phyloP scores from a whole-genome alignment of 2,329 filamentous ascomycete species.

The Ophiostoma novo-ulmi region DNA sequence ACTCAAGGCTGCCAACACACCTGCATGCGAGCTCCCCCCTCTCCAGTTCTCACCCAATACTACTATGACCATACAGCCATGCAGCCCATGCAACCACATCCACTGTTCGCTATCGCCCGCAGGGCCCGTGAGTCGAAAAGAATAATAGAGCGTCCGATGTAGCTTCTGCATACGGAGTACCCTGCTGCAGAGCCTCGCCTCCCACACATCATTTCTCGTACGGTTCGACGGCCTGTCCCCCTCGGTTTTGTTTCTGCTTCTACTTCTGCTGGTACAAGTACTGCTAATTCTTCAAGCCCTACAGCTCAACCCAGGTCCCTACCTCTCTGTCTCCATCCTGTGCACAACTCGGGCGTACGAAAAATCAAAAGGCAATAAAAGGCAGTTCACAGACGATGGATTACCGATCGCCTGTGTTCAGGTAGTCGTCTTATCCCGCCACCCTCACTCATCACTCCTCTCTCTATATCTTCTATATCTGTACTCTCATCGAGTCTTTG shows the following conservation, averaged over 20 bases:
- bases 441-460: background rate
- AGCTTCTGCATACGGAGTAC: background rate
- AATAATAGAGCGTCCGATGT: too few species aligned
- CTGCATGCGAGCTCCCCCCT: background rate
- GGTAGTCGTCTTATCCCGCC: background rate
- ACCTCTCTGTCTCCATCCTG: too few species aligned
- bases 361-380: background rate
- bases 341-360: background rate
- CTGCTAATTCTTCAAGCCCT: background rate
- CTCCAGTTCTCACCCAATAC: background rate
- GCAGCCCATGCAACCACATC: background rate
- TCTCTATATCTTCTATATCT: background rate
- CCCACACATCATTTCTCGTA: background rate
- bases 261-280: background rate
- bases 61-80: background rate
- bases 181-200: background rate
- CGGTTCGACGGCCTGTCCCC: background rate
- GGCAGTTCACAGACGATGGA: background rate
- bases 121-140: background rate
- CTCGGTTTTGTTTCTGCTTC: background rate
- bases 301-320: background rate
- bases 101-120: background rate
- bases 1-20: constrained; percentile 4
- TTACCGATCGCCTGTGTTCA: background rate
- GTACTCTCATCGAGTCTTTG: too few species aligned